phyloP scores from a whole-genome alignment of 306 rosid genomes.

The Cicer bijugum region DNA sequence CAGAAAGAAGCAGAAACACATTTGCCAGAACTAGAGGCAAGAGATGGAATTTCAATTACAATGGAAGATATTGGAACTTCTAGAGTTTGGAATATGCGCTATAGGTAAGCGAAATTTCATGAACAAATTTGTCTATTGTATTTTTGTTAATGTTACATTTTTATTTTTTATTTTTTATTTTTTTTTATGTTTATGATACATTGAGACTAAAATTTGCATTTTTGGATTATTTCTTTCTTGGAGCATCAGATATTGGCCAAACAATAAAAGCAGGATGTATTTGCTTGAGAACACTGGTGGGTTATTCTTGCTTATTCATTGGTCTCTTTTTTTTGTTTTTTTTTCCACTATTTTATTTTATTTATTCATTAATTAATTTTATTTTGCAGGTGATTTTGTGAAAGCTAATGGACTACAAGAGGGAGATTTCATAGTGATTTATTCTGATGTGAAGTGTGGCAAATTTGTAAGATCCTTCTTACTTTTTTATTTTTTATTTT shows the following conservation, averaged over 20 bases:
- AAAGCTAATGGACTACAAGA: slow-evolving; percentile 99
- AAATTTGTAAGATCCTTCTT: slow-evolving; percentile 67
- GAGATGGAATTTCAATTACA: slow-evolving; percentile 89
- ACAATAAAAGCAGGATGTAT: slow-evolving; percentile 99
- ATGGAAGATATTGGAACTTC: slow-evolving; percentile 98
- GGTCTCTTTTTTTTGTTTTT: neutral
- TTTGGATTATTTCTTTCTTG: slow-evolving; percentile 41
- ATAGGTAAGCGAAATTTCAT: slow-evolving; percentile 59
- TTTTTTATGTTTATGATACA: neutral
- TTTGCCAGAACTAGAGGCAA: slow-evolving; percentile 89
- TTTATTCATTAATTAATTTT: neutral
- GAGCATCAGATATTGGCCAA: slow-evolving; percentile 98
- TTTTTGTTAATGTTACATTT: neutral
- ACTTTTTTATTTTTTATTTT: too few relatives aligned
- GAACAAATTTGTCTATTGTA: neutral
- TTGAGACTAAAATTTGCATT: slow-evolving; percentile 41
- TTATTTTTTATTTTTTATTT: neutral
- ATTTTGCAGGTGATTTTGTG: slow-evolving; percentile 81
- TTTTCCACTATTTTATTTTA: neutral
- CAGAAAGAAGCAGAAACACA: slow-evolving; percentile 98
- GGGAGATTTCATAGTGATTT: slow-evolving; percentile 95
- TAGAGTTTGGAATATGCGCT: slow-evolving; percentile 96
- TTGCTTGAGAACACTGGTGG: slow-evolving; percentile 96
- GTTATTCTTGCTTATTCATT: neutral
- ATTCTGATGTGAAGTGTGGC: slow-evolving; percentile 85